Percentiles rank a stretch among this genome's conserved stretches.
Evolutionary conservation across 1,139 yeast species (phyloP).

Genomic region (Pichia sp.): DNA sequence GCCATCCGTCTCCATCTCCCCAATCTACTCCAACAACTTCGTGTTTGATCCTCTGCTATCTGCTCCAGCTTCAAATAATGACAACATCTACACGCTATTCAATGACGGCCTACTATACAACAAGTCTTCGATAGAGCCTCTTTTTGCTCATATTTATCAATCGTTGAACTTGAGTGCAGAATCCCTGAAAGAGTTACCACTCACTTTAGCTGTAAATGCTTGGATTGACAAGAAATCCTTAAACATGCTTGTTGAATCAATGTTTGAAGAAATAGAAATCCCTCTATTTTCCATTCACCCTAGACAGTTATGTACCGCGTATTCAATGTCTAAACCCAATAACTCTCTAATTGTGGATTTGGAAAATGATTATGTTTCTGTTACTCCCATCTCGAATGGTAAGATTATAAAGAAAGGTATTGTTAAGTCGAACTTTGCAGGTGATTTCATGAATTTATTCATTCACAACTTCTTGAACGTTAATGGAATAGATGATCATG

Average conservation of each 20-base stretch:
- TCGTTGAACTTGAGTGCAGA: constrained; percentile 37
- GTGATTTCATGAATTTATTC: constrained; percentile 60
- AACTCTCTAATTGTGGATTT: constrained; percentile 65
- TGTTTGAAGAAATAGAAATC: constrained; percentile 57
- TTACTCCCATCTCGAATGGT: constrained; percentile 71
- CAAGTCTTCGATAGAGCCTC: constrained; percentile 52
- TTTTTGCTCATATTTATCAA: constrained; percentile 54
- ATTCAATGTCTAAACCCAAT: constrained; percentile 56
- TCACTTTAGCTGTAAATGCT: constrained; percentile 58
- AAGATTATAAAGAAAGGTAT: constrained; percentile 55
- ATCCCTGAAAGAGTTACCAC: constrained; percentile 47
- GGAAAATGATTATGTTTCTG: constrained; percentile 54
- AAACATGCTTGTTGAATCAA: constrained; percentile 49
- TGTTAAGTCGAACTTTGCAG: constrained; percentile 57
- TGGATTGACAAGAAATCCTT: constrained; percentile 55
- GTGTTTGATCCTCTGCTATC: constrained; percentile 11
- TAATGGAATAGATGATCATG: constrained; percentile 24
- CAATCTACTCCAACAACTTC: constrained; percentile 40
- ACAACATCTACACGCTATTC: constrained; percentile 47
- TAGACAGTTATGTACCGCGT: constrained; percentile 62
- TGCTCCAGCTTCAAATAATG: constrained; percentile 1
- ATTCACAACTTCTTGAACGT: constrained; percentile 35
- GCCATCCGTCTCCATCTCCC: constrained; percentile 53
- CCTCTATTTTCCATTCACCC: constrained; percentile 65
- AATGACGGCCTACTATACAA: constrained; percentile 63